Evolutionary conservation across 2,329 filamentous ascomycete genomes (phyloP), one percentile per base, ranked within the genome.

Genomic region (Drechslerella dactyloides): DNA sequence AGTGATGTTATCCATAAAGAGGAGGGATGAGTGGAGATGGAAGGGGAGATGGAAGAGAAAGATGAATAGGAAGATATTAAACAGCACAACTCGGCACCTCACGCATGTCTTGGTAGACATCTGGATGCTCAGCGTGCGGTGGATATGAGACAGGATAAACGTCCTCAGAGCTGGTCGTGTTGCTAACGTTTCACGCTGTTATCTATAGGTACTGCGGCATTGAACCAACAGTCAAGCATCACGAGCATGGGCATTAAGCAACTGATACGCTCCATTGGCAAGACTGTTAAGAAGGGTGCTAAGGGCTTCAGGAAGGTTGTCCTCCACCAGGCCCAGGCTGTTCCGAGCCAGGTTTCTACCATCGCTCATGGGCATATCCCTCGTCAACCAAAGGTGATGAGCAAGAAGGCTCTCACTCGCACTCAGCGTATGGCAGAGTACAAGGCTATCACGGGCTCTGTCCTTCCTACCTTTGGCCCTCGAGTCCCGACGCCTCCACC

Each of bases 221-320:
- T 65, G 27, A 24, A 50, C 11, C 50, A 64, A 30, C 19, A 19
- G 8, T 44, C 68, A 17, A 58, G 55, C n/a, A 72, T 72, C 33
- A 65, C 52, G 55, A 65, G 55, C 23, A 65, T 72, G 19, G 68
- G 68, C 21, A 15, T 64, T 15, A 72, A 56, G 50, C 66, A 65
- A 42, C 66, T 72, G 15, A 1, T 56, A 21, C 54, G 66, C 44
- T 64, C 59, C 30, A 40, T 65, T 23, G 60, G 54, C 3, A 13
- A 19, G 1, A 42, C 40, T 2, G 13, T 72, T 23, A 60, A 56
- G 42, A 56, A 55, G 21, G 23, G 33, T 7, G 21, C 59, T 17
- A 24, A 53, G 5, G 11, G 42, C 13, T 64, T 72, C 54, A 72
- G 64, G 37, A 64, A 54, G 10, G 40, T 72, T 11, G 30, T 60